Base-by-base conservation (phyloP, 495 filamentous ascomycete species). In the Hypoxylon rickii region DNA sequence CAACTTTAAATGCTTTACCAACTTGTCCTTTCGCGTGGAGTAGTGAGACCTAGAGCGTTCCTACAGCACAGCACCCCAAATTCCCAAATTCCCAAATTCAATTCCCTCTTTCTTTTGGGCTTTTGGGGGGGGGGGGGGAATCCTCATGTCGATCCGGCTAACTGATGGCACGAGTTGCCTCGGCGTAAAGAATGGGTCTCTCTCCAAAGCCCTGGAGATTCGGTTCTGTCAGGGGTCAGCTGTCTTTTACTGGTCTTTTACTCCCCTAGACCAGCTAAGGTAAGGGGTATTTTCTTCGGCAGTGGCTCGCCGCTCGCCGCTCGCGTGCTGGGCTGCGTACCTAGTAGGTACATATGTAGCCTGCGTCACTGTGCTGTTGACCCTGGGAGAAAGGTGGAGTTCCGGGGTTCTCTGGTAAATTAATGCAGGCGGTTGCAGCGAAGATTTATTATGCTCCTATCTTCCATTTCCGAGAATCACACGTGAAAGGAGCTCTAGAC, bases 401-500 rank as follows among this genome's bases (percentile, higher is more conserved):
- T 21, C n/a, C n/a, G n/a, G n/a, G n/a, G n/a, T n/a, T n/a, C n/a
- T 33, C 11, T 12, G 24, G 49, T 43, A 47, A 39, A 56, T 61
- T 61, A 61, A 39, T 49, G 56, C 42, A 18, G 26, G 42, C 20
- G 13, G 24, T 19, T 7, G 33, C 26, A n/a, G n/a, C n/a, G n/a
- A n/a, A n/a, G n/a, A n/a, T n/a, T n/a, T n/a, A n/a, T n/a, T n/a
- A n/a, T n/a, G n/a, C n/a, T n/a, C n/a, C n/a, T n/a, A n/a, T n/a
- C n/a, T n/a, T n/a, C n/a, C n/a, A n/a, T n/a, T n/a, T 48, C 50
- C 29, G 51, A 42, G 18, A 16, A 44, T 49, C 16, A 44, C 57
- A 61, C 57, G 57, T 61, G 57, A 61, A 61, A 44, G 13, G 37
- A 33, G n/a, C n/a, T n/a, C n/a, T n/a, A n/a, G n/a, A n/a, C n/a